These are phyloP conservation scores for Pichia sporocuriosa DNA, from an alignment of 805 yeast species.

Conservation along the genomic window DNA sequence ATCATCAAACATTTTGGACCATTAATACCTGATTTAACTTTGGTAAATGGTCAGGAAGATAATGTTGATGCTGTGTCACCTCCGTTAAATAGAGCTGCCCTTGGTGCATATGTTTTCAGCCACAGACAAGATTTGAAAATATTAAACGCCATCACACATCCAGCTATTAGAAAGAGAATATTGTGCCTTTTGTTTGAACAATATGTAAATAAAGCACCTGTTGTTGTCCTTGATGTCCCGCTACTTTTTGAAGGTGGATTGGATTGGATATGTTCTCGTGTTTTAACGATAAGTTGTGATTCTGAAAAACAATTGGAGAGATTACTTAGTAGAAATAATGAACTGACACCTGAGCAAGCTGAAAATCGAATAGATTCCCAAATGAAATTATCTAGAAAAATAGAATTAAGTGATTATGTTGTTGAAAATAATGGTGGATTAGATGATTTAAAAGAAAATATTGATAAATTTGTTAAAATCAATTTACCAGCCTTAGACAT, in stretches of 20 bases:
- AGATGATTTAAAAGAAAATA: conserved; percentile 35
- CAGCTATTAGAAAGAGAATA: conserved; percentile 72
- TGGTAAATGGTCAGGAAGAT: conserved; percentile 36
- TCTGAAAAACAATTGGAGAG: conserved; percentile 55
- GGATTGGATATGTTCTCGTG: conserved; percentile 62
- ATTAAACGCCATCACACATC: conserved; percentile 78
- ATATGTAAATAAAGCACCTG: conserved; percentile 49
- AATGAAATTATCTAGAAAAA: conserved; percentile 56
- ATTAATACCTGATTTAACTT: conserved; percentile 45
- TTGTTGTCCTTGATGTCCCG: conserved; percentile 86
- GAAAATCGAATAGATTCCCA: conserved; percentile 68
- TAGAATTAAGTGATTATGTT: conserved; percentile 54
- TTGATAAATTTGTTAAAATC: conserved; percentile 34
- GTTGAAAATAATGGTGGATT: conserved; percentile 53
- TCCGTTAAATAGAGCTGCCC: conserved; percentile 58
- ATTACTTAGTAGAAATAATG: conserved; percentile 59
- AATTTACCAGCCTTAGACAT: conserved; percentile 1
- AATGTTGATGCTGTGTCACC: conserved; percentile 24
- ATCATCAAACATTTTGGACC: conserved; percentile 56
- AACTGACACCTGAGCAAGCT: conserved; percentile 60
- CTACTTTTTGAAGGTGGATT: conserved; percentile 75
- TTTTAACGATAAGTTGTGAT: conserved; percentile 61
- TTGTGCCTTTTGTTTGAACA: conserved; percentile 44
- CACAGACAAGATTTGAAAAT: conserved; percentile 48
- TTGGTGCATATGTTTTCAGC: conserved; percentile 70